Conservation (phyloP, 441 rosid genomes). For the Eruca vesicaria region DNA sequence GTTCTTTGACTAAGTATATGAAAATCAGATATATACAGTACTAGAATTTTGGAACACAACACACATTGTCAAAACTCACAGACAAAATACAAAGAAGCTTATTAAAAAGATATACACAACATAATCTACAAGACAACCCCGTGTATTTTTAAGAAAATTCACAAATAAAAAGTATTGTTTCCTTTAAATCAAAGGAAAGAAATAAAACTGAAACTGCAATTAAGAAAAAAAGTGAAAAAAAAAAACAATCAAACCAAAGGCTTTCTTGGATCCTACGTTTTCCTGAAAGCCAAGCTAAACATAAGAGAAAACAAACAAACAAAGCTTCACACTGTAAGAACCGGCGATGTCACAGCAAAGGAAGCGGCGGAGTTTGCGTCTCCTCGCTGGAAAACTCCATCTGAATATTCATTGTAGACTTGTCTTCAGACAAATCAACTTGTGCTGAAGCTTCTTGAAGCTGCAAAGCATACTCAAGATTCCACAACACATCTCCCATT, state of each 20-base stretch:
- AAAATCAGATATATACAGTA: background rate
- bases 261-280: conserved; percentile 23
- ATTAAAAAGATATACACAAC: conserved; percentile 9
- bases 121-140: conserved; percentile 30
- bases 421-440: conserved; percentile 42
- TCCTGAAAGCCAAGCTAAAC: conserved; percentile 23
- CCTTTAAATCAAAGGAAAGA: conserved; percentile 11
- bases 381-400: conserved; percentile 21
- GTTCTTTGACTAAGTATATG: too few relatives aligned
- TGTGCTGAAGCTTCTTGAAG: conserved; percentile 52
- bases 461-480: conserved; percentile 61
- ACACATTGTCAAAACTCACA: background rate
- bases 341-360: conserved; percentile 5
- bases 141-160: background rate
- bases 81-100: background rate
- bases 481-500: conserved; percentile 72
- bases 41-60: background rate
- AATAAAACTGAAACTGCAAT: conserved; percentile 21
- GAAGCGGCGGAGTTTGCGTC: conserved; percentile 11
- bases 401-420: conserved; percentile 32
- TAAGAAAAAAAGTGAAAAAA: background rate
- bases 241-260: conserved; percentile 10
- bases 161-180: conserved; percentile 1
- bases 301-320: too few relatives aligned
- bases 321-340: conserved; percentile 5